These are phyloP conservation scores for Candida sakaeoensis DNA, from an alignment of 805 yeast species.

Conservation along the genomic window DNA sequence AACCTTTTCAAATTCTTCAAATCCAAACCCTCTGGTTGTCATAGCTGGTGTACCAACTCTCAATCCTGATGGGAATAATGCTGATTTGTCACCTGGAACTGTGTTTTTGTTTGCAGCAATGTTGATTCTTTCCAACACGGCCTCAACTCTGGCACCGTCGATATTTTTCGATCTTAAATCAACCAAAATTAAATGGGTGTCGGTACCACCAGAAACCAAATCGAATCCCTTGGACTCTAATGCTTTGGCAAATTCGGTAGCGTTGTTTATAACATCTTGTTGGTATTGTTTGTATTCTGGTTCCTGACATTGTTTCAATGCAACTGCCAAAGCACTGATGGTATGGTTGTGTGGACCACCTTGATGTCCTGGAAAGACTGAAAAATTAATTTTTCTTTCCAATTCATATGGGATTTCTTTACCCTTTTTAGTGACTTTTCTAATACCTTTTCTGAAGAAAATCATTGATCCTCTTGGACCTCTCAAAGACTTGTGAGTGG, in stretches of 20 bases:
- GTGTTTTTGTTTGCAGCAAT: constrained; percentile 97
- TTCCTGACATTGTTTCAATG: constrained; percentile 87
- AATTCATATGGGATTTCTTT: constrained; percentile 87
- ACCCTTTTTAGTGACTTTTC: constrained; percentile 84
- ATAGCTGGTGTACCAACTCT: constrained; percentile 98
- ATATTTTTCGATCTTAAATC: constrained; percentile 84
- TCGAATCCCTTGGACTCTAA: constrained; percentile 71
- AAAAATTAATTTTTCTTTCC: constrained; percentile 93
- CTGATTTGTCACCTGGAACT: constrained; percentile 96
- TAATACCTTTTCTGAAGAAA: constrained; percentile 94
- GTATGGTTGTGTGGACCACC: constrained; percentile 99
- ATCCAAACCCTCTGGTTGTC: constrained; percentile 95
- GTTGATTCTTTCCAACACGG: constrained; percentile 90
- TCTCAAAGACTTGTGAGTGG: constrained; percentile 97
- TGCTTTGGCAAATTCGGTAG: constrained; percentile 73
- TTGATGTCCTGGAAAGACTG: constrained; percentile 99
- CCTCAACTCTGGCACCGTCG: constrained; percentile 96
- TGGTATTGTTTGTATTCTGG: constrained; percentile 93
- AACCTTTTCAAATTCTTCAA: constrained; percentile 77
- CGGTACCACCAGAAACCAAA: constrained; percentile 92
- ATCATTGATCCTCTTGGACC: constrained; percentile 99
- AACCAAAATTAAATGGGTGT: constrained; percentile 93
- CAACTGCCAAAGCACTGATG: constrained; percentile 94
- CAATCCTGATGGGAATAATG: constrained; percentile 94
- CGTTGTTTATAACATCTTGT: constrained; percentile 81